Base-by-base conservation (phyloP, 2,329 filamentous ascomycete species). In the Colletotrichum horii region DNA sequence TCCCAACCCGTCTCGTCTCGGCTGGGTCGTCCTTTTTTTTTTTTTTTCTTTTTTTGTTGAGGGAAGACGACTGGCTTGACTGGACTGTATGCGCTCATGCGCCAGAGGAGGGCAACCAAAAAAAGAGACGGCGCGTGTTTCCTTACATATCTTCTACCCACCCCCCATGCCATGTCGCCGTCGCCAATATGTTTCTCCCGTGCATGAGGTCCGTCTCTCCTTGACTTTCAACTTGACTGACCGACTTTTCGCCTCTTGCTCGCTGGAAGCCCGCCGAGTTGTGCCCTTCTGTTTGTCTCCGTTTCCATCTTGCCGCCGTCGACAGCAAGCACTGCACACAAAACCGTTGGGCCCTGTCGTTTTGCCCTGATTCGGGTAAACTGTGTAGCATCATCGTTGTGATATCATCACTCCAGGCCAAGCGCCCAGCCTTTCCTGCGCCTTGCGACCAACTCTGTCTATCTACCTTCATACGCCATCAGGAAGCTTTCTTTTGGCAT, bases 341-440 rank as follows among this genome's bases (percentile, higher is more conserved):
- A 52, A 32, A 56, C n/a, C 52, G 38, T 70, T 70, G 58, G 12
- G 66, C 32, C 38, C 28, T 32, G 43, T 22, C n/a, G 28, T 64
- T 28, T 8, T 66, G 48, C 61, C 32, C 61, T 66, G 19, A 22
- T 61, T 65, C 30, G 60, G 28, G 16, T 71, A 71, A 30, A 38
- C 15, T 28, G 58, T 28, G 58, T 65, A 28, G 58, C 60, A 61
- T 28, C 26, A 28, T 61, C 7, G 52, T 55, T 61, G 74, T 76
- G 74, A 76, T 76, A 74, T 76, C 74, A 74, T 64, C 70, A 74
- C 70, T 69, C 28, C n/a, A 22, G n/a, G 56, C 30, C 38, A 32
- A 12, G 22, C 67, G 12, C 67, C 26, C 32, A 16, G 32, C 28
- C 58, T 30, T 52, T 30, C 9, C 66, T 74, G 70, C 16, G 38